phyloP scores from a whole-genome alignment of 139 green algal genomes.

The Volvox reticuliferus region DNA sequence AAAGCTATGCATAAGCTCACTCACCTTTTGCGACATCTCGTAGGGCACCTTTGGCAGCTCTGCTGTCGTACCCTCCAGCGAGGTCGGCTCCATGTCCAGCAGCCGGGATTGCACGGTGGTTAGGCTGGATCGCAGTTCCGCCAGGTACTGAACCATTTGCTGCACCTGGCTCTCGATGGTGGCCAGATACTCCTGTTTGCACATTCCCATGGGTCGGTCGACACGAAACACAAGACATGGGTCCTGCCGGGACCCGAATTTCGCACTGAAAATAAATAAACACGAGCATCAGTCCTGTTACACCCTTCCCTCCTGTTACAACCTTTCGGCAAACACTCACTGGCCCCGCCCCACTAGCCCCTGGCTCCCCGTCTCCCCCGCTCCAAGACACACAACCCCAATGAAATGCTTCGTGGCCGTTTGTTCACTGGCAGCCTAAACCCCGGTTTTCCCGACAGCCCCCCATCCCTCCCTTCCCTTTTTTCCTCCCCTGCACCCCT shows the following conservation, averaged over 20 bases:
- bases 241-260: no score
- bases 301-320: no score
- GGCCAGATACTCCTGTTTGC: constrained; percentile 31
- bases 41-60: not conserved
- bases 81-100: not conserved
- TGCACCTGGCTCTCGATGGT: not conserved
- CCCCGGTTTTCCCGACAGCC: not conserved
- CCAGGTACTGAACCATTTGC: not conserved
- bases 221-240: no score
- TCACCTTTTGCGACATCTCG: constrained; percentile 19
- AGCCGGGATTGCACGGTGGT: constrained; percentile 18
- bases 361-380: no score
- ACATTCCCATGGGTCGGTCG: no score
- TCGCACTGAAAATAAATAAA: no score
- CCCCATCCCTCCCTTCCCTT: not conserved
- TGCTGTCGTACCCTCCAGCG: constrained; percentile 16
- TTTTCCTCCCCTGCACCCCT: not conserved
- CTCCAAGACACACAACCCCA: no score
- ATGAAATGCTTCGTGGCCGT: no score
- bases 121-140: not conserved
- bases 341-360: no score
- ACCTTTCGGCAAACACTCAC: no score
- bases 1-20: not conserved
- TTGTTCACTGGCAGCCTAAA: no score
- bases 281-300: no score